phyloP scores from a whole-genome alignment of 495 filamentous ascomycete genomes.

The Penicillium cataractarum region DNA sequence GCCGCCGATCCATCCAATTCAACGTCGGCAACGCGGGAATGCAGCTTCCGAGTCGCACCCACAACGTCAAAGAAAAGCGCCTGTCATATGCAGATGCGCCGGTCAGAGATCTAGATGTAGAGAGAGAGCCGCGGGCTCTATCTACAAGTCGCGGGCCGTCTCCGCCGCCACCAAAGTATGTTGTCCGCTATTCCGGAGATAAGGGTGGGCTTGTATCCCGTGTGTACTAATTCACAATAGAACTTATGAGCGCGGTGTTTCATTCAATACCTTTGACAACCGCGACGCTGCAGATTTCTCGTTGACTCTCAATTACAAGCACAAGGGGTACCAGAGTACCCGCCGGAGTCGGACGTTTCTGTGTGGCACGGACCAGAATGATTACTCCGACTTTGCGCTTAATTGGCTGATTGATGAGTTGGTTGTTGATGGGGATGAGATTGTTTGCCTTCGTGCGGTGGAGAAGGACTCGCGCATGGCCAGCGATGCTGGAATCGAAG shows the following conservation, averaged over 20 bases:
- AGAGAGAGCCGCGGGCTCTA: slow-evolving; percentile 34
- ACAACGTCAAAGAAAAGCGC: slow-evolving; percentile 35
- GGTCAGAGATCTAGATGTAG: slow-evolving; percentile 28
- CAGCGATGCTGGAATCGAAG: slow-evolving; percentile 68
- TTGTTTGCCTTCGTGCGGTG: slow-evolving; percentile 89
- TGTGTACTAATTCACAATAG: slow-evolving; percentile 30
- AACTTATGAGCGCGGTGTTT: slow-evolving; percentile 64
- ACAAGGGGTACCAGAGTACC: slow-evolving; percentile 84
- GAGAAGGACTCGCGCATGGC: slow-evolving; percentile 80
- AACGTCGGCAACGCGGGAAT: slow-evolving; percentile 37
- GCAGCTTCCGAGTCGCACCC: slow-evolving; percentile 35
- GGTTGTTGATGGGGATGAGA: slow-evolving; percentile 95
- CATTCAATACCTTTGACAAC: slow-evolving; percentile 93
- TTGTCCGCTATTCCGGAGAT: neutral
- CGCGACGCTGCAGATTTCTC: slow-evolving; percentile 78
- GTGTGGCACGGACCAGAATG: slow-evolving; percentile 91
- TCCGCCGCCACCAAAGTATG: slow-evolving; percentile 46
- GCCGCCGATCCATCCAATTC: slow-evolving; percentile 50
- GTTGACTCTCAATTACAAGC: slow-evolving; percentile 84
- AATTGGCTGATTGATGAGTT: slow-evolving; percentile 94
- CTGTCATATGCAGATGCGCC: slow-evolving; percentile 28
- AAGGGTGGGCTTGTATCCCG: neutral
- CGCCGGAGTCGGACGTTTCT: slow-evolving; percentile 88
- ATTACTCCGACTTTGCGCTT: slow-evolving; percentile 93
- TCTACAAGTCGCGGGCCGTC: slow-evolving; percentile 33